Percentiles rank a stretch among this genome's conserved stretches.
Evolutionary conservation across 1,139 yeast genomes (phyloP).

Genomic region (Pichia sp.): DNA sequence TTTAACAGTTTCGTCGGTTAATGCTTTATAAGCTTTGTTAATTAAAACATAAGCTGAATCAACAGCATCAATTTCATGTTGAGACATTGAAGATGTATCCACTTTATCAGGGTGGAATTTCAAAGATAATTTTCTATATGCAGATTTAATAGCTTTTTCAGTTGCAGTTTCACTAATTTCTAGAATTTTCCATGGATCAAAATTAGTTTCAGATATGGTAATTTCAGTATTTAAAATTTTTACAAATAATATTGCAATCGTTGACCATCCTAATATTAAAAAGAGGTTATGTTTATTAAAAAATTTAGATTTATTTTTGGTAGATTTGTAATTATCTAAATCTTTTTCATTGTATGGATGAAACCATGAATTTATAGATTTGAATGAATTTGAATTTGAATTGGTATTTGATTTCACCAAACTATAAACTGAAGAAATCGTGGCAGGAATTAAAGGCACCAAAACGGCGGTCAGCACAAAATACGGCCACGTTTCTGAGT

Average conservation of each 20-base stretch:
- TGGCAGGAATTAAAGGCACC: constrained; percentile 63
- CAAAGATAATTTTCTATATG: constrained; percentile 79
- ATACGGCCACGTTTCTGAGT: constrained; percentile 94
- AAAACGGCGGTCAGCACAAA: constrained; percentile 71
- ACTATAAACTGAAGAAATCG: constrained; percentile 33
- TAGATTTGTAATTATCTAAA: constrained; percentile 38
- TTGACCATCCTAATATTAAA: constrained; percentile 62
- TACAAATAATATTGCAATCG: constrained; percentile 46
- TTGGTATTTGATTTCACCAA: constrained; percentile 6
- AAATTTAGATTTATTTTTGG: constrained; percentile 33
- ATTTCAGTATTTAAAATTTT: constrained; percentile 39
- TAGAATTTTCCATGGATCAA: constrained; percentile 88
- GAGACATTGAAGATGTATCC: constrained; percentile 51
- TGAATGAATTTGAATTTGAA: constrained; percentile 7
- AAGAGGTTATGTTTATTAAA: constrained; percentile 43
- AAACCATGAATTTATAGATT: constrained; percentile 18
- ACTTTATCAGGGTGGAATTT: constrained; percentile 93
- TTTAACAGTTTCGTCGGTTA: constrained; percentile 82
- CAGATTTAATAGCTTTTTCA: constrained; percentile 74
- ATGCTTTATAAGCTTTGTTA: constrained; percentile 88
- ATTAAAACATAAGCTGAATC: constrained; percentile 78
- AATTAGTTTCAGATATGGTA: constrained; percentile 38
- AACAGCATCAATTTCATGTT: constrained; percentile 48
- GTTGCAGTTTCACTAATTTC: constrained; percentile 65
- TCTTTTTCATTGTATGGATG: constrained; percentile 39